phyloP scores from a whole-genome alignment of 345 rosid species.

The Euclidium syriacum region DNA sequence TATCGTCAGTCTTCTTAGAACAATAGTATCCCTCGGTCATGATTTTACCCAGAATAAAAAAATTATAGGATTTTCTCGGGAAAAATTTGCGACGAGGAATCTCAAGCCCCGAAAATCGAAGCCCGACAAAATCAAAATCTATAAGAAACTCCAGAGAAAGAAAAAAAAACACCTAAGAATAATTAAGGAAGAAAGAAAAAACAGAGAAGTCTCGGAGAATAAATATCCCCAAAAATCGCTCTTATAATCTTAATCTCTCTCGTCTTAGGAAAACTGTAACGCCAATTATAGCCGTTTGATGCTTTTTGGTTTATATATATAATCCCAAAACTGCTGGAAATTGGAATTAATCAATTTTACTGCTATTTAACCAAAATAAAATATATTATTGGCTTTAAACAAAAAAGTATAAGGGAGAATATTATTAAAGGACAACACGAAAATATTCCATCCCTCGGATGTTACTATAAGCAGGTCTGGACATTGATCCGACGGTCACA shows the following conservation, averaged over 20 bases:
- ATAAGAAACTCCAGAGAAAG: background rate
- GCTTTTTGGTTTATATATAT: constrained; percentile 14
- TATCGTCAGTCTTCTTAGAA: constrained; percentile 90
- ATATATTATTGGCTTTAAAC: background rate
- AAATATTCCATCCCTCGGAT: background rate
- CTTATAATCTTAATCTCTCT: constrained; percentile 7
- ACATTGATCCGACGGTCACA: constrained; percentile 16
- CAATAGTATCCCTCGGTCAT: constrained; percentile 70
- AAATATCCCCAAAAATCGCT: constrained; percentile 12
- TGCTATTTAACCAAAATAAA: background rate
- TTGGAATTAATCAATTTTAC: background rate
- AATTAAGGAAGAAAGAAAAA: background rate
- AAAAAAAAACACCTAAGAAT: background rate
- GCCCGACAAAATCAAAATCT: background rate
- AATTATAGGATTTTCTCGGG: background rate
- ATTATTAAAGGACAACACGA: background rate
- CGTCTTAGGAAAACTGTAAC: constrained; percentile 26
- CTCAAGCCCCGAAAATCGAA: constrained; percentile 8
- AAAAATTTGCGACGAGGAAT: background rate
- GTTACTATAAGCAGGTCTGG: background rate
- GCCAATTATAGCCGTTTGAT: constrained; percentile 63
- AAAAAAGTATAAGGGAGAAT: background rate
- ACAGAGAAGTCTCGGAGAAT: constrained; percentile 6
- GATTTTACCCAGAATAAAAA: constrained; percentile 19
- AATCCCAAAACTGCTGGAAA: constrained; percentile 13